Conservation (phyloP, 1,139 yeast genomes). For the Komagataea norvegica region DNA sequence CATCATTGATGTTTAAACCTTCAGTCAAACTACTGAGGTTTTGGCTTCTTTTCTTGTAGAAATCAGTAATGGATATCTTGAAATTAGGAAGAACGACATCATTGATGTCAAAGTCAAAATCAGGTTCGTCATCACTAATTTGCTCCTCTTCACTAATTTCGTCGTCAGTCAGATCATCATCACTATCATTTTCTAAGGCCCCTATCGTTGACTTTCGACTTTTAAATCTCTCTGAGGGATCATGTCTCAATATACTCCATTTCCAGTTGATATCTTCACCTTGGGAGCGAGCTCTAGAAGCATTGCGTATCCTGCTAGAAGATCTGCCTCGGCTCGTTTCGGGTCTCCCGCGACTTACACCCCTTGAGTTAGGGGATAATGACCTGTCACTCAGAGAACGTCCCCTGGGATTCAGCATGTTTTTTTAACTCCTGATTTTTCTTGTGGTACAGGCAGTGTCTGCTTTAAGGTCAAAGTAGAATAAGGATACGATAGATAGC, state of each 20-base stretch:
- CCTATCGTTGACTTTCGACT: no score
- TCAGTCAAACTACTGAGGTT: slow-evolving; percentile 10
- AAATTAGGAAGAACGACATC: slow-evolving; percentile 58
- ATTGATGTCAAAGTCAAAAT: slow-evolving; percentile 57
- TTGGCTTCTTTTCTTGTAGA: slow-evolving; percentile 14
- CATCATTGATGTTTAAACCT: slow-evolving; percentile 5
- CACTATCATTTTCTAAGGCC: slow-evolving; percentile 15
- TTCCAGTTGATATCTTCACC: slow-evolving; percentile 26
- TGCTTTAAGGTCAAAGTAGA: no score
- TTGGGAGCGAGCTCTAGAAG: slow-evolving; percentile 17
- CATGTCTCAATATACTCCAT: slow-evolving; percentile 38
- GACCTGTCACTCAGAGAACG: slow-evolving; percentile 15
- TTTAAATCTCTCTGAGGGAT: slow-evolving; percentile 53
- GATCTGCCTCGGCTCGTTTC: slow-evolving; percentile 11
- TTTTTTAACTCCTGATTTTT: neutral
- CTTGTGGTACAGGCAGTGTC: neutral
- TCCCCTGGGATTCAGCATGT: slow-evolving; percentile 10
- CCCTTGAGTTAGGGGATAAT: slow-evolving; percentile 8
- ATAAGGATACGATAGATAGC: no score
- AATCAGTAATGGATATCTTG: slow-evolving; percentile 30
- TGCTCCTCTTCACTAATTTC: slow-evolving; percentile 58
- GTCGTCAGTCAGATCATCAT: slow-evolving; percentile 15
- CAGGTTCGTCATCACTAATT: slow-evolving; percentile 58
- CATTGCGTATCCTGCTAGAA: slow-evolving; percentile 19
- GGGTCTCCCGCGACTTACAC: slow-evolving; percentile 7